A percentile compares a stretch with the other conserved stretches of the same genome.
These are phyloP conservation scores for Nannizziopsis barbatae DNA, from an alignment of 2,329 filamentous ascomycete species.

Conservation along the genomic window DNA sequence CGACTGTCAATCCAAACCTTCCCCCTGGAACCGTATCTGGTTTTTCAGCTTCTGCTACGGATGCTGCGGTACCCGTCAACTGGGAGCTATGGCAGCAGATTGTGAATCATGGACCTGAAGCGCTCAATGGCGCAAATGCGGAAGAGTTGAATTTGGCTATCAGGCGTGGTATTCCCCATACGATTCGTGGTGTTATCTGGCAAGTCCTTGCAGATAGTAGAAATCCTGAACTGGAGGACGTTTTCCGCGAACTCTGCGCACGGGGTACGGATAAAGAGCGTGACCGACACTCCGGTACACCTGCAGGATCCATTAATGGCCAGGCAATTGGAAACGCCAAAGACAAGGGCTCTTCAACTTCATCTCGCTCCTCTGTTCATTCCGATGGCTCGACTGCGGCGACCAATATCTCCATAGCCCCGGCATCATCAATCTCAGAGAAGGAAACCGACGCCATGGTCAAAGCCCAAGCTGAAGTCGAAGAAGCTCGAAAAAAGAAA, in stretches of 20 bases:
- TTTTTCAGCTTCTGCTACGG: conserved; percentile 57
- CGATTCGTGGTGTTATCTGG: conserved; percentile 97
- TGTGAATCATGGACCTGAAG: conserved; percentile 85
- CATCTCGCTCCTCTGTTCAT: conserved; percentile 74
- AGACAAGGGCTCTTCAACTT: conserved; percentile 54
- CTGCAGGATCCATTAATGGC: conserved; percentile 31
- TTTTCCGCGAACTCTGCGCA: conserved; percentile 72
- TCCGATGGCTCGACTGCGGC: conserved; percentile 60
- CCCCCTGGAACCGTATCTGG: conserved; percentile 80
- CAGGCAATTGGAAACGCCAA: conserved; percentile 44
- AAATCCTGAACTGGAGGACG: conserved; percentile 72
- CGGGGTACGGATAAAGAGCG: conserved; percentile 74
- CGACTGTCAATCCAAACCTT: conserved; percentile 56
- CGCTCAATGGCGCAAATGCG: conserved; percentile 73
- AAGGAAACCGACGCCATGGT: conserved; percentile 52
- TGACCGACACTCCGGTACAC: conserved; percentile 42
- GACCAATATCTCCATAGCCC: conserved; percentile 45
- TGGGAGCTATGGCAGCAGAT: conserved; percentile 98
- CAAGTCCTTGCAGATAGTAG: conserved; percentile 94
- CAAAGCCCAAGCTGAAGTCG: conserved; percentile 53
- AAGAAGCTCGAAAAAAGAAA: conserved; percentile 62
- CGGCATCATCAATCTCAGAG: conserved; percentile 47
- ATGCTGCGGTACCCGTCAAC: conserved; percentile 64
- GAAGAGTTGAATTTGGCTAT: conserved; percentile 87
- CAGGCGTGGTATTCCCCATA: conserved; percentile 82